Evolutionary conservation across 2,329 filamentous ascomycete species (phyloP).

Genomic region (Fusarium incarnatum): DNA sequence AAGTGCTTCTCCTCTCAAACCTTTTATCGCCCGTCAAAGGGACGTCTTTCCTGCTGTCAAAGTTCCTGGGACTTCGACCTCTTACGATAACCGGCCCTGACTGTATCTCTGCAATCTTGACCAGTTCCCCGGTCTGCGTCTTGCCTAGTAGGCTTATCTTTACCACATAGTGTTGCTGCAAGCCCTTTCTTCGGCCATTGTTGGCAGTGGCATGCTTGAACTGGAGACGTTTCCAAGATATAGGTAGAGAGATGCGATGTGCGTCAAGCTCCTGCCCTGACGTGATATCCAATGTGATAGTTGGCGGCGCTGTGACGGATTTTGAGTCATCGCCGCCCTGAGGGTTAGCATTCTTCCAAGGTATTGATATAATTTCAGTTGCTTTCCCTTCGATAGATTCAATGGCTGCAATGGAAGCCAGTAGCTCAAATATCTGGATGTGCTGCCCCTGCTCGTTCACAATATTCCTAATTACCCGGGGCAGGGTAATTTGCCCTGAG

Average conservation of each 20-base stretch:
- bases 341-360: conserved; percentile 85
- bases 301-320: conserved; percentile 63
- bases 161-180: conserved; percentile 95
- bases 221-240: conserved; percentile 93
- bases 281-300: conserved; percentile 65
- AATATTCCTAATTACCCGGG: conserved; percentile 76
- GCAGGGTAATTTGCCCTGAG: conserved; percentile 84
- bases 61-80: conserved; percentile 91
- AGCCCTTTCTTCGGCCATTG: conserved; percentile 90
- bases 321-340: conserved; percentile 63
- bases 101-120: conserved; percentile 84
- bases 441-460: conserved; percentile 80
- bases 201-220: conserved; percentile 98
- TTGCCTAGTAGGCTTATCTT: conserved; percentile 86
- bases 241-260: conserved; percentile 81
- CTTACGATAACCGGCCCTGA: conserved; percentile 96
- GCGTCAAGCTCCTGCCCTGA: conserved; percentile 79
- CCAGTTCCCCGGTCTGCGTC: conserved; percentile 72
- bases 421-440: conserved; percentile 80
- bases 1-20: conserved; percentile 58
- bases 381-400: conserved; percentile 93
- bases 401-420: conserved; percentile 83
- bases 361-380: conserved; percentile 95
- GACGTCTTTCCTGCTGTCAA: conserved; percentile 89
- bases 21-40: conserved; percentile 72